These are phyloP conservation scores for Lasiodiplodia gonubiensis DNA, from an alignment of 2,329 filamentous ascomycete genomes.

Conservation along the genomic window DNA sequence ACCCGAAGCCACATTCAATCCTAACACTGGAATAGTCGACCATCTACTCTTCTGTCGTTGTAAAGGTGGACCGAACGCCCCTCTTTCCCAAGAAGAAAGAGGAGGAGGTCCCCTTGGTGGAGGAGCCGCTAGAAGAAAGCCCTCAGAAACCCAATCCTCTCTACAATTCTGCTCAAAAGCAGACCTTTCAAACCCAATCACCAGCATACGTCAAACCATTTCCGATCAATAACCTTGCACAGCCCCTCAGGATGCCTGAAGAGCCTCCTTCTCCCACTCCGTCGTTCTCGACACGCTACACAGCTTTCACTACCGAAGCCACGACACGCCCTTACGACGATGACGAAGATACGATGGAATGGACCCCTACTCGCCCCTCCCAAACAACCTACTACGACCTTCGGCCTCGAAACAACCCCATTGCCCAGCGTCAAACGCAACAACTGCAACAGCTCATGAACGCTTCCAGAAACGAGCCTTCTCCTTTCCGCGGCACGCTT, in stretches of 20 bases:
- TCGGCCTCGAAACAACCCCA: conserved; percentile 12
- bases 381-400: conserved; percentile 28
- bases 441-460: conserved; percentile 35
- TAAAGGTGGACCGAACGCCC: conserved; percentile 60
- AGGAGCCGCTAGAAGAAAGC: conserved; percentile 28
- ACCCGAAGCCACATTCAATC: background rate
- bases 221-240: conserved; percentile 42
- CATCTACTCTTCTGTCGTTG: conserved; percentile 55
- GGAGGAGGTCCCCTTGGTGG: conserved; percentile 37
- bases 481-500: conserved; percentile 72
- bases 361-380: conserved; percentile 65
- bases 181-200: conserved; percentile 42
- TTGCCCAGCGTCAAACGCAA: conserved; percentile 9
- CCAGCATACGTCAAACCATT: conserved; percentile 49
- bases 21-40: conserved; percentile 32
- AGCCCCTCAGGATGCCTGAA: conserved; percentile 30
- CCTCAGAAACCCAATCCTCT: conserved; percentile 30
- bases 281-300: conserved; percentile 35
- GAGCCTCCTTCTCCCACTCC: conserved; percentile 43
- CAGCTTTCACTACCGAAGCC: conserved; percentile 24
- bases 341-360: conserved; percentile 71
- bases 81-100: conserved; percentile 37
- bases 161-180: conserved; percentile 35
- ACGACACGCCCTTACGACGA: conserved; percentile 30
- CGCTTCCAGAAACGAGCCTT: conserved; percentile 43